Conservation (phyloP, 331 rosid species). For the Erythrophleum ivorense region DNA sequence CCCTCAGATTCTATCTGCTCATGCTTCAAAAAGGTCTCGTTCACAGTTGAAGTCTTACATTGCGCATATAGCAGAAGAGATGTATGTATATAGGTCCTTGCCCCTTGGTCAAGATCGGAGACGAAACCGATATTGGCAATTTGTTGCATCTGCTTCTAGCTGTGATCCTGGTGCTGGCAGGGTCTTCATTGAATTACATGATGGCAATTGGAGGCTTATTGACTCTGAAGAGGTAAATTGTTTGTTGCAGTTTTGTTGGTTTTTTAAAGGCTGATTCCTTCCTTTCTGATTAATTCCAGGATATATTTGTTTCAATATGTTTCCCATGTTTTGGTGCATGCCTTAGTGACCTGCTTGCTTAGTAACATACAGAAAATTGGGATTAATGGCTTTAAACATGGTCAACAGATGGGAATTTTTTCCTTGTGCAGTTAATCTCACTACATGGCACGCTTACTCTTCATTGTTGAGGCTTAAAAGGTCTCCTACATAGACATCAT, state of each 20-base stretch:
- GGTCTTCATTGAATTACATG: constrained; percentile 81
- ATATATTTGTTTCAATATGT: constrained; percentile 22
- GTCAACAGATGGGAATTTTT: not conserved
- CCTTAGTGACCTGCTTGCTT: constrained; percentile 8
- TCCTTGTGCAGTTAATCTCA: not conserved
- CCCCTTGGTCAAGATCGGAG: constrained; percentile 99
- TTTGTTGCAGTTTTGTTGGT: constrained; percentile 14
- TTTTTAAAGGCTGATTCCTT: not conserved
- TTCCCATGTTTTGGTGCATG: constrained; percentile 9
- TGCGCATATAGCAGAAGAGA: constrained; percentile 94
- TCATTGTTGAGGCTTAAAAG: not conserved
- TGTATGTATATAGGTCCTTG: constrained; percentile 92
- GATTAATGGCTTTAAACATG: constrained; percentile 15
- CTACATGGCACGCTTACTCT: not conserved
- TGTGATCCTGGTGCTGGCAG: constrained; percentile 99
- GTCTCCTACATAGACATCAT: constrained; percentile 14
- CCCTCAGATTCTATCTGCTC: constrained; percentile 65
- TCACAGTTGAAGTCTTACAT: constrained; percentile 93
- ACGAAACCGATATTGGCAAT: constrained; percentile 94
- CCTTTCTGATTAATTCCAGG: constrained; percentile 8
- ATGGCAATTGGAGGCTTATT: constrained; percentile 90
- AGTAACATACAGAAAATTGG: not conserved
- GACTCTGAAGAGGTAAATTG: constrained; percentile 87
- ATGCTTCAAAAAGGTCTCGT: constrained; percentile 88
- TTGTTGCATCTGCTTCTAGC: constrained; percentile 93